Evolutionary conservation across 169 alveolate genomes (phyloP).

Genomic region (Cryptosporidium ubiquitum): DNA sequence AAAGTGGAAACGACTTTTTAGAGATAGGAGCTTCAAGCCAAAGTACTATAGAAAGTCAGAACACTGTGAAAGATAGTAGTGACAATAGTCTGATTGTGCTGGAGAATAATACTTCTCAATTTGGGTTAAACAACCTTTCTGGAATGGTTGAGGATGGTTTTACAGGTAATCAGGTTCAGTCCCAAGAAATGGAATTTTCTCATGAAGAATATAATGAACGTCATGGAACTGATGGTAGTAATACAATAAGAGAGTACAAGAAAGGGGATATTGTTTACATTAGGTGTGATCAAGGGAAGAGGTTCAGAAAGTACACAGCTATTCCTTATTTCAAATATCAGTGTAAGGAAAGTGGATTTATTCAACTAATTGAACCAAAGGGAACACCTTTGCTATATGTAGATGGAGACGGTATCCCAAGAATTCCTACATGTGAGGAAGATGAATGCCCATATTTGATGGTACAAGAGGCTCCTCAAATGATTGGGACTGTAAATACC

Average conservation of each 20-base stretch:
- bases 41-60: neutral
- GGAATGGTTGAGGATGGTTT: neutral
- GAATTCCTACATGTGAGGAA: conserved; percentile 56
- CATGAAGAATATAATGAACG: neutral
- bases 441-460: conserved; percentile 54
- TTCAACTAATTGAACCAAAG: conserved; percentile 50
- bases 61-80: neutral
- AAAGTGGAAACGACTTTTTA: neutral
- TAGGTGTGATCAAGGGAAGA: conserved; percentile 13
- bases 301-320: conserved; percentile 35
- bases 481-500: conserved; percentile 47
- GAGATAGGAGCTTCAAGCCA: neutral
- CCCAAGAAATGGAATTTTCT: neutral
- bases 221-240: neutral
- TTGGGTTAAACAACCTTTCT: neutral
- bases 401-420: conserved; percentile 65
- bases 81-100: neutral
- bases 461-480: conserved; percentile 48
- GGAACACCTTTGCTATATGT: conserved; percentile 46
- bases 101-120: neutral
- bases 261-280: conserved; percentile 21
- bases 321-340: conserved; percentile 56
- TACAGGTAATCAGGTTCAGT: neutral
- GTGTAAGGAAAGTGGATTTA: conserved; percentile 57
- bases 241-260: conserved; percentile 14